A percentile compares a stretch with the other conserved stretches of the same genome.
Conservation (phyloP, 1,284 basidiomycete genomes). For the Ustilago xerochloae region DNA sequence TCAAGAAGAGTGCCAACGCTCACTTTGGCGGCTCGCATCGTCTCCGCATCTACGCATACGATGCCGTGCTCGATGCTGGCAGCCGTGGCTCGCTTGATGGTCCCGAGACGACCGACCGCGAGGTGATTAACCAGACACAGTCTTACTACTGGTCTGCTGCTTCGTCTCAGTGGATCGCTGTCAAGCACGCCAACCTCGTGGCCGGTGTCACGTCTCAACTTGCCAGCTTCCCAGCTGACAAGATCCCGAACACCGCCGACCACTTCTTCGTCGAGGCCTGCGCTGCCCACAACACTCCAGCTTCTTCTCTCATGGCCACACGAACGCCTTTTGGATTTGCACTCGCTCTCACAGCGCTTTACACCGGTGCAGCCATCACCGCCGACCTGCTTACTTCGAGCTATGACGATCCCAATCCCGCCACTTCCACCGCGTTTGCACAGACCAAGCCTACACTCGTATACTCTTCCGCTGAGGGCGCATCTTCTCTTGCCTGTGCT, state of each 20-base stretch:
- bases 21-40: slow-evolving; percentile 38
- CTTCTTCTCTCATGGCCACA: slow-evolving; percentile 43
- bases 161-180: slow-evolving; percentile 46
- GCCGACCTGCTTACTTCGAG: slow-evolving; percentile 35
- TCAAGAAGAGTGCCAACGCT: slow-evolving; percentile 1
- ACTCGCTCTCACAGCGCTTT: slow-evolving; percentile 58
- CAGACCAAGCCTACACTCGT: slow-evolving; percentile 50
- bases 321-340: slow-evolving; percentile 48
- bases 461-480: slow-evolving; percentile 49
- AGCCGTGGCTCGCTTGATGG: slow-evolving; percentile 19
- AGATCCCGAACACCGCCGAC: slow-evolving; percentile 50
- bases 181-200: slow-evolving; percentile 48
- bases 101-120: slow-evolving; percentile 13
- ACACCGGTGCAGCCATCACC: slow-evolving; percentile 60
- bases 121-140: slow-evolving; percentile 34
- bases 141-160: slow-evolving; percentile 53
- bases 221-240: slow-evolving; percentile 58
- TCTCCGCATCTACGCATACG: slow-evolving; percentile 39
- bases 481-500: slow-evolving; percentile 47
- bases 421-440: slow-evolving; percentile 19
- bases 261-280: slow-evolving; percentile 51
- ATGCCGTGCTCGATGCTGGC: slow-evolving; percentile 39
- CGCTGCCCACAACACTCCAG: slow-evolving; percentile 10
- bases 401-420: slow-evolving; percentile 42
- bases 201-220: slow-evolving; percentile 60